These are phyloP conservation scores for Backusella luteola DNA, from an alignment of 192 early-diverging fungal species.

Conservation along the genomic window DNA sequence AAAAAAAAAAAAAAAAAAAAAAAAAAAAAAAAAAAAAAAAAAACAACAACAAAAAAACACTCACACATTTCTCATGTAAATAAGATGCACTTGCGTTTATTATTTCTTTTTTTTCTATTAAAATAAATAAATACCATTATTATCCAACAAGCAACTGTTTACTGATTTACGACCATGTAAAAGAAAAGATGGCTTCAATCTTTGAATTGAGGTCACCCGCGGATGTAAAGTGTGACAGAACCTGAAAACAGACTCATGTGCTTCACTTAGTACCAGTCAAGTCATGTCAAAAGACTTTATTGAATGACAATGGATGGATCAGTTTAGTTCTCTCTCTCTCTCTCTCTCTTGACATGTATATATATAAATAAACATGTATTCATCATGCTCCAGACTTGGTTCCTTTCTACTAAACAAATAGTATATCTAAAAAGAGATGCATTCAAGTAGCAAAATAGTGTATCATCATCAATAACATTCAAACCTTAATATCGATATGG, in stretches of 20 bases:
- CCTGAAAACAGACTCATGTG: not conserved
- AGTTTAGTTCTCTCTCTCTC: too few relatives aligned
- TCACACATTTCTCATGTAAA: not conserved
- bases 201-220: not conserved
- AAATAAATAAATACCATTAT: not conserved
- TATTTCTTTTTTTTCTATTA: not conserved
- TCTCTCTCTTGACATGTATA: not conserved
- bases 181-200: not conserved
- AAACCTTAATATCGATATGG: not conserved
- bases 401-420: not conserved
- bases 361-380: too few relatives aligned
- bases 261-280: not conserved
- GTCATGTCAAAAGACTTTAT: not conserved
- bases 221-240: not conserved
- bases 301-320: not conserved
- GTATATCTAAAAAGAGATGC: too few relatives aligned
- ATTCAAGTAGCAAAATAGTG: too few relatives aligned
- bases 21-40: too few relatives aligned
- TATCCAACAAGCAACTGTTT: not conserved
- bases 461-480: not conserved
- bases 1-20: too few relatives aligned
- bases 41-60: too few relatives aligned
- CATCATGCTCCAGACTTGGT: not conserved
- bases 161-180: not conserved
- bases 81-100: not conserved